Conservation (phyloP, 129 eudicot genomes). For the Logfia minima region DNA sequence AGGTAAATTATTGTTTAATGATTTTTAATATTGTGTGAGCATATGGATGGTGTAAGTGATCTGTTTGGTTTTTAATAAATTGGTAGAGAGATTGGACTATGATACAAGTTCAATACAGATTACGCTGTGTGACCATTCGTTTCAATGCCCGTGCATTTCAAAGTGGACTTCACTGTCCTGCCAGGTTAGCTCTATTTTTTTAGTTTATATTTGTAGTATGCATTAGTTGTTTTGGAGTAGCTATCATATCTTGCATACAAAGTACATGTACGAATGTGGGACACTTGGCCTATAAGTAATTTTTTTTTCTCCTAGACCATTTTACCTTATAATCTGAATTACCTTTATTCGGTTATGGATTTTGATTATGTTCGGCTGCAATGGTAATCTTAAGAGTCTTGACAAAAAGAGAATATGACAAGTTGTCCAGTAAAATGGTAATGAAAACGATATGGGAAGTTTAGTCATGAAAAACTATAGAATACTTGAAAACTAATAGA, state of each 20-base stretch:
- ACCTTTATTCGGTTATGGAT: not conserved
- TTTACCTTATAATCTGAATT: not conserved
- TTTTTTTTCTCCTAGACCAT: not conserved
- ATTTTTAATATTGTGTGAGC: conserved; percentile 3
- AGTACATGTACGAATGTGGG: not conserved
- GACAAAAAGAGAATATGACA: not conserved
- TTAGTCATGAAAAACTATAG: conserved; percentile 8
- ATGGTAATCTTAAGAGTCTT: conserved; percentile 5
- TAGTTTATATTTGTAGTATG: conserved; percentile 11
- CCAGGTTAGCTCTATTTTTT: conserved; percentile 53
- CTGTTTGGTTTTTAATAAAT: conserved; percentile 17
- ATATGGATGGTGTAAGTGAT: not conserved
- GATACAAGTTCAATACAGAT: conserved; percentile 88
- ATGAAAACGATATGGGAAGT: not conserved
- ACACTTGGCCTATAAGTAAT: not conserved
- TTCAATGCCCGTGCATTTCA: conserved; percentile 77
- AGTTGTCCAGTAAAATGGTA: not conserved
- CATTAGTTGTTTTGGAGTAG: not conserved
- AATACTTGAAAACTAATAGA: not conserved
- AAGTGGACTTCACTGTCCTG: conserved; percentile 92
- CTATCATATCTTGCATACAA: not conserved
- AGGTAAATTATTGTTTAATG: conserved; percentile 25
- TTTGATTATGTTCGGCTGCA: conserved; percentile 3
- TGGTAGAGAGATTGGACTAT: conserved; percentile 89
- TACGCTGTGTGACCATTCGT: conserved; percentile 91